Evolutionary conservation across 1,284 basidiomycete species (phyloP).

Genomic region (Naganishia liquefaciens): DNA sequence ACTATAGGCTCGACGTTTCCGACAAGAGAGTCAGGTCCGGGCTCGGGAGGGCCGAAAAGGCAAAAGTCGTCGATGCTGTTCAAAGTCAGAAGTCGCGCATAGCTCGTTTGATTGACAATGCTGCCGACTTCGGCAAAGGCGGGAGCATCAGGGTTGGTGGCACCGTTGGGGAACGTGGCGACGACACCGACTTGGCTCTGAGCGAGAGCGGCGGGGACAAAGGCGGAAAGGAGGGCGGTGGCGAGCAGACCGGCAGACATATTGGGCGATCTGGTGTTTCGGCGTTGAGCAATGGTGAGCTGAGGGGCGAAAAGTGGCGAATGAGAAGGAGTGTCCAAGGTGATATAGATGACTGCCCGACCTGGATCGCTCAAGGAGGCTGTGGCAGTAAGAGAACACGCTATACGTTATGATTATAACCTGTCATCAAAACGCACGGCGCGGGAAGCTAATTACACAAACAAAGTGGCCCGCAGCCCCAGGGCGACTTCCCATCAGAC

Average conservation of each 20-base stretch:
- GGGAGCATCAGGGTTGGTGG: slow-evolving; percentile 48
- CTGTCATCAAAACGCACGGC: not conserved
- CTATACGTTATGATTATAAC: slow-evolving; percentile 1
- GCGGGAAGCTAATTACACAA: slow-evolving; percentile 1
- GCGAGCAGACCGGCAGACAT: slow-evolving; percentile 28
- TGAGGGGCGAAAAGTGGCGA: not conserved
- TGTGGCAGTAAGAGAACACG: slow-evolving; percentile 23
- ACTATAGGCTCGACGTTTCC: slow-evolving; percentile 48
- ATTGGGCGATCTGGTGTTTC: not conserved
- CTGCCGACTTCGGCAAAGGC: slow-evolving; percentile 28
- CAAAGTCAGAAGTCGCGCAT: slow-evolving; percentile 41
- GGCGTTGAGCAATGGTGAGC: not conserved
- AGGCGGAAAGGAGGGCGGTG: slow-evolving; percentile 33
- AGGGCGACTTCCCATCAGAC: not conserved
- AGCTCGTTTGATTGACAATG: slow-evolving; percentile 50
- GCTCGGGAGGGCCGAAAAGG: slow-evolving; percentile 48
- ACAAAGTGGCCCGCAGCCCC: slow-evolving; percentile 2
- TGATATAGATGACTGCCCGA: slow-evolving; percentile 15
- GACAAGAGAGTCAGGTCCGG: slow-evolving; percentile 40
- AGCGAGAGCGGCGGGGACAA: slow-evolving; percentile 32
- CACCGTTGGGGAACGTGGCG: slow-evolving; percentile 49
- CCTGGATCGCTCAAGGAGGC: slow-evolving; percentile 6
- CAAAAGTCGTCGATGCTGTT: slow-evolving; percentile 52
- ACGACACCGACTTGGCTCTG: slow-evolving; percentile 42
- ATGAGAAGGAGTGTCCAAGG: slow-evolving; percentile 5